phyloP scores from a whole-genome alignment of 352 stramenopile genomes.

The Phytophthora melonis region DNA sequence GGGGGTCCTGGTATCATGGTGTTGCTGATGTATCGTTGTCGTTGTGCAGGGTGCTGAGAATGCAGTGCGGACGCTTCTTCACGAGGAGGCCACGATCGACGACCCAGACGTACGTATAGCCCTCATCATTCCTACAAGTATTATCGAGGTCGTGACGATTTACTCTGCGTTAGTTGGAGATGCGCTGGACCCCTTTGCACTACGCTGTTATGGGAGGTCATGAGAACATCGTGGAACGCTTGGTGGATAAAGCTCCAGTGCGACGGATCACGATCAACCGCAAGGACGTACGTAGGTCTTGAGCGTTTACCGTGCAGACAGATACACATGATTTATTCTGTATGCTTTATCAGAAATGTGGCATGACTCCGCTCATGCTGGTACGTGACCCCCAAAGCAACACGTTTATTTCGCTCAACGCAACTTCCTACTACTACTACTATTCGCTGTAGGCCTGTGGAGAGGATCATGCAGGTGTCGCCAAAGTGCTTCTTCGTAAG shows the following conservation, averaged over 20 bases:
- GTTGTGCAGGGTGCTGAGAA: slow-evolving; percentile 56
- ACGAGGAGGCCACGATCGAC: slow-evolving; percentile 82
- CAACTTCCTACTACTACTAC: neutral
- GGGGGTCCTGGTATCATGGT: neutral
- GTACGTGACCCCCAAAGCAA: slow-evolving; percentile 29
- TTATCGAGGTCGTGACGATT: neutral
- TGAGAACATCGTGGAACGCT: slow-evolving; percentile 52
- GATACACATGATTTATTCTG: too few relatives aligned
- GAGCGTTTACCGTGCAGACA: too few relatives aligned
- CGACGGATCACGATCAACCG: slow-evolving; percentile 82
- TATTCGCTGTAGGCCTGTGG: slow-evolving; percentile 60
- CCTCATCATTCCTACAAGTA: neutral
- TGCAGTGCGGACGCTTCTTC: slow-evolving; percentile 63
- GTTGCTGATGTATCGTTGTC: neutral
- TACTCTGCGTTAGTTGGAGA: slow-evolving; percentile 62
- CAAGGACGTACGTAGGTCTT: slow-evolving; percentile 55
- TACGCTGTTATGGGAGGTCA: slow-evolving; percentile 84
- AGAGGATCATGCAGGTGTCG: slow-evolving; percentile 69
- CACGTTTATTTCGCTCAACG: neutral
- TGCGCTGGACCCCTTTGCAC: slow-evolving; percentile 83
- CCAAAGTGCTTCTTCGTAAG: slow-evolving; percentile 69
- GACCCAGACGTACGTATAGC: slow-evolving; percentile 68
- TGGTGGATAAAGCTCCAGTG: slow-evolving; percentile 80
- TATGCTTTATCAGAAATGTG: slow-evolving; percentile 64
- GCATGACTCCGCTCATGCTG: slow-evolving; percentile 83